Evolutionary conservation across 2,329 filamentous ascomycete species (phyloP), one percentile per base, ranked within the genome.

Genomic region (Colletotrichum kahawae): DNA sequence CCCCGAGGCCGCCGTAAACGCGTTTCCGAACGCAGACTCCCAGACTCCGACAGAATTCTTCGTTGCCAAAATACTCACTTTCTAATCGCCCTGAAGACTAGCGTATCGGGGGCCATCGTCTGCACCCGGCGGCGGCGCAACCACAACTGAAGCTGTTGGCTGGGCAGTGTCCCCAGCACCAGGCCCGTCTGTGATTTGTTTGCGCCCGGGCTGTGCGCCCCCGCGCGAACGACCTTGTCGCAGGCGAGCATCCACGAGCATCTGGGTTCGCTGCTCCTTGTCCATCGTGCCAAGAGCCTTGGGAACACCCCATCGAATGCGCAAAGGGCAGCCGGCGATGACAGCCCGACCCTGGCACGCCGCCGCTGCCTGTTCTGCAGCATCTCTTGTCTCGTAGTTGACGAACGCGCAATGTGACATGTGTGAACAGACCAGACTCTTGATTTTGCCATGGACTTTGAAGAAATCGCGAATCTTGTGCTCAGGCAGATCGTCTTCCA

Each of bases 401-500:
- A 99, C 89, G 82, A 98, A 99, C 2, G 97, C 97, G 83, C 96
- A 98, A 82, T 98, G 97, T 18, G 96, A 96, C 87, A 98, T 95
- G 86, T 99, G 97, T 8, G 96, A 98, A 84, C 97, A 98, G 48
- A 99, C 93, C 18, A 99, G 87, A 31, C 95, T 98, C 80, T 97
- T 95, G 75, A 99, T 93, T 81, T 96, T 95, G 77, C 97, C 97
- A 80, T 96, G 95, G 21, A 91, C 91, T 76, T 95, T 92, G 87
- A 99, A 99, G 84, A 97, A 97, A 4, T 95, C 93, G 63, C 97
- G 94, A 31, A 99, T 89, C 80, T 96, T 95, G 84, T 96, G 93
- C 84, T 99, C 97, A 3, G 96, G 96, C 8, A 99, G 88, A 80
- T 99, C 97, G 82, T 99, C 97, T 84, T 99, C 97, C 3, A 99